Evolutionary conservation across 164 flowering plant genomes (phyloP), one percentile per base, ranked within the genome.

Genomic region (Aristolochia californica): DNA sequence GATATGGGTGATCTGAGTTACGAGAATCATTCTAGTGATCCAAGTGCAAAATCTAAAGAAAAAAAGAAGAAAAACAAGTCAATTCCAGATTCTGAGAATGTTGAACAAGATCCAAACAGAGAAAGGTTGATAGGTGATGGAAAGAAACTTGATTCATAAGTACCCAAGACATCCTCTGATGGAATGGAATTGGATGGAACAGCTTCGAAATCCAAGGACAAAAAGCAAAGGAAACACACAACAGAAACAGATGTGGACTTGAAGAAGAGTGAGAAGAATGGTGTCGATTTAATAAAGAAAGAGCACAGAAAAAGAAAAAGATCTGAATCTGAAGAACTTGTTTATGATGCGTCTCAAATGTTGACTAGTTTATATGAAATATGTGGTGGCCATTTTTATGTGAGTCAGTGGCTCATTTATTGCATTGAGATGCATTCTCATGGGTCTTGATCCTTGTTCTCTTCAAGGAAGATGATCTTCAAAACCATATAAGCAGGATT

Each of bases 261-360:
- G 55, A 44, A 52, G 53, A 5, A 5, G n/a, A n/a, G n/a, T 14
- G 57, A 68, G 5, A 72, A 69, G 18, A 69, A 56, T 60, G 68
- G 17, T 20, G 52, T 53, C 53, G 45, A 16, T 10, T 40, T 54
- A 50, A 74, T 66, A 49, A 65, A 64, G 16, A 78, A 75, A 57
- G 43, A 40, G 18, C 70, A 83, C 44, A 83, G 80, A 74, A 86
- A 86, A 62, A 79, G 88, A 59, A 85, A 88, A 71, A 72, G 81
- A 55, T 40, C 51, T 26, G 72, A 54, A 58, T 54, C 74, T 69
- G 87, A 74, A 56, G 79, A 73, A 54, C 60, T 21, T 55, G 14
- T 9, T 17, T 18, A 38, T 38, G 23, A 5, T 30, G 8, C 21
- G 25, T 28, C 7, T 28, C 34, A 28, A 28, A 3, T 28, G 3